Percentiles rank a stretch among this genome's conserved stretches.
Conservation (phyloP, 78 protist species). For the Speleostelium caveatum region DNA sequence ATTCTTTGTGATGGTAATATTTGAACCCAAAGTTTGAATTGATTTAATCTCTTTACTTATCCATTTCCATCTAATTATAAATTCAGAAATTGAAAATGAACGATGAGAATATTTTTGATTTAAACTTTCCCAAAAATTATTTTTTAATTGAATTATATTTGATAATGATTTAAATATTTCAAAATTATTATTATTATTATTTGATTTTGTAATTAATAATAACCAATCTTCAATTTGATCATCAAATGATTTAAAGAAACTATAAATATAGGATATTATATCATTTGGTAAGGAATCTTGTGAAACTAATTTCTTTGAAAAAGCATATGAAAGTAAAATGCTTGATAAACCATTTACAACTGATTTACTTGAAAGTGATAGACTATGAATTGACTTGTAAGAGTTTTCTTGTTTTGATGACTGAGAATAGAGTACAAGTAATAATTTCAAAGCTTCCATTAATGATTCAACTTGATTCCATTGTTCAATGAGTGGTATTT, state of each 20-base stretch:
- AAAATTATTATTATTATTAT: neutral
- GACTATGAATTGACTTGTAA: neutral
- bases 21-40: neutral
- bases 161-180: neutral
- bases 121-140: slow-evolving; percentile 34
- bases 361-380: no score
- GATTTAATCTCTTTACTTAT: slow-evolving; percentile 20
- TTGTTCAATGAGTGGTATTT: neutral
- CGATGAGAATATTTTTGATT: no score
- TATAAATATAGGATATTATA: slow-evolving; percentile 8
- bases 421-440: neutral
- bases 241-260: slow-evolving; percentile 29
- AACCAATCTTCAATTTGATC: slow-evolving; percentile 62
- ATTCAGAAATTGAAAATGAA: slow-evolving; percentile 38
- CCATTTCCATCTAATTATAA: slow-evolving; percentile 71
- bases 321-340: slow-evolving; percentile 6
- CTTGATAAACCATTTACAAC: no score
- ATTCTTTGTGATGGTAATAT: neutral
- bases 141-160: slow-evolving; percentile 11
- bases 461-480: neutral
- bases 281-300: slow-evolving; percentile 36
- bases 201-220: neutral
- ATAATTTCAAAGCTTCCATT: slow-evolving; percentile 7
- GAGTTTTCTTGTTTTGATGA: slow-evolving; percentile 8
- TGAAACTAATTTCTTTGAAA: slow-evolving; percentile 7